Evolutionary conservation across 495 filamentous ascomycete genomes (phyloP), one percentile per base, ranked within the genome.

Genomic region (Jackrogersella minutella): DNA sequence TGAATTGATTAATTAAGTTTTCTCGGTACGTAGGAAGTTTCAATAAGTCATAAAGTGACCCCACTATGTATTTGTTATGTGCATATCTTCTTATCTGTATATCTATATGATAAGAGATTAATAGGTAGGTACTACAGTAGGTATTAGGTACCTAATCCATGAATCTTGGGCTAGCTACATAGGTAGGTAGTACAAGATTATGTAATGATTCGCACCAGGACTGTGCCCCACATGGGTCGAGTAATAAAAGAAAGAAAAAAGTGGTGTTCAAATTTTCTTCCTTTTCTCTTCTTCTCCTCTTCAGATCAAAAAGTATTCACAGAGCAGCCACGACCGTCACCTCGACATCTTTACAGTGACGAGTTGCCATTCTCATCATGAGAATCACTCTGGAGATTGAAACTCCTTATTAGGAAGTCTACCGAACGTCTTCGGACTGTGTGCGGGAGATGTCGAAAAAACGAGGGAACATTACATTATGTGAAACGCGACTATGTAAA

Each of bases 321-420:
- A 78, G 76, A 80, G 79, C 67, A 75, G 80, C 80, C 80, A 82
- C 80, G 80, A 82, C 80, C 78, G 68, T 76, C 79, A 81, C 77
- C 76, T 77, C 75, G 70, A 73, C 21, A 56, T 71, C 59, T 16
- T 78, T 62, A 82, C 80, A 79, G 79, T 81, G 79, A 76, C 69
- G 77, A 61, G 80, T 82, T 82, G 80, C 80, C 79, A 79, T 77
- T 80, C 76, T 76, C 76, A 64, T 36, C 22, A 55, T 67, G 78
- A 69, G 70, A 77, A 74, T 71, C 62, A 58, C 79, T 81, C 78
- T 77, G 79, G 75, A 82, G 80, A 82, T 66, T 5, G 72, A 36
- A 82, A 58, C 34, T 80, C 80, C 80, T 75, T 79, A 80, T 79
- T 82, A 82, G 80, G 80, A 82, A 82, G 80, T 82, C 74, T 79